A percentile compares a stretch with the other conserved stretches of the same genome.
Evolutionary conservation across 352 stramenopile species (phyloP).

Genomic region (Phytophthora tubulina): DNA sequence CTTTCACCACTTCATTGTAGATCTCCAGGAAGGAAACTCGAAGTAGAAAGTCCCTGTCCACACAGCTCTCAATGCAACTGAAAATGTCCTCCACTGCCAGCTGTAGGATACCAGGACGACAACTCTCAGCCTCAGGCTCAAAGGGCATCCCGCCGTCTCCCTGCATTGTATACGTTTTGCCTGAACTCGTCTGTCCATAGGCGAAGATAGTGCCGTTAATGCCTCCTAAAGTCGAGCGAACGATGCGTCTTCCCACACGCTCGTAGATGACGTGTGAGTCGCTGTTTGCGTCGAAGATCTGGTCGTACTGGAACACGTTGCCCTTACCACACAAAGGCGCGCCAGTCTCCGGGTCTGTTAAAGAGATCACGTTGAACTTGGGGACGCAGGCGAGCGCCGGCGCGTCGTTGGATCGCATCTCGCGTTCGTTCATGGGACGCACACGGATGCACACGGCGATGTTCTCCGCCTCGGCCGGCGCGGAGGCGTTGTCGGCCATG

Average conservation of each 20-base stretch:
- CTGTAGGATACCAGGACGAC: slow-evolving; percentile 80
- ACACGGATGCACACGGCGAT: slow-evolving; percentile 88
- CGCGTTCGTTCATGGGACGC: slow-evolving; percentile 79
- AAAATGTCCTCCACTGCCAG: slow-evolving; percentile 97
- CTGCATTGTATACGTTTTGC: slow-evolving; percentile 98
- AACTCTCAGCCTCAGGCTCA: slow-evolving; percentile 16
- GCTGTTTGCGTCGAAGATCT: slow-evolving; percentile 71
- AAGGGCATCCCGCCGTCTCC: slow-evolving; percentile 56
- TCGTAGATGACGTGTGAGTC: slow-evolving; percentile 70
- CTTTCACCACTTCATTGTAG: slow-evolving; percentile 98
- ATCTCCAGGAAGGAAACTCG: slow-evolving; percentile 99
- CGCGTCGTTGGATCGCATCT: slow-evolving; percentile 55
- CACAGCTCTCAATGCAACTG: slow-evolving; percentile 76
- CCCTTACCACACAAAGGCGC: slow-evolving; percentile 66
- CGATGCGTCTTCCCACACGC: slow-evolving; percentile 72
- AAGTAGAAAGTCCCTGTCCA: slow-evolving; percentile 94
- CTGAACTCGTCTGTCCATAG: slow-evolving; percentile 96
- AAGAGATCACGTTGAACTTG: slow-evolving; percentile 58
- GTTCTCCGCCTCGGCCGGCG: slow-evolving; percentile 59
- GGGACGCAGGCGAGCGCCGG: slow-evolving; percentile 55
- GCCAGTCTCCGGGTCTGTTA: slow-evolving; percentile 61
- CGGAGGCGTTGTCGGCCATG: slow-evolving; percentile 7
- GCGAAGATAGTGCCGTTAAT: slow-evolving; percentile 95
- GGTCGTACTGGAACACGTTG: slow-evolving; percentile 86
- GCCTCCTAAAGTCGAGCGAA: slow-evolving; percentile 70